These are phyloP conservation scores for Syzygium malaccense DNA, from an alignment of 441 rosid genomes.

Conservation along the genomic window DNA sequence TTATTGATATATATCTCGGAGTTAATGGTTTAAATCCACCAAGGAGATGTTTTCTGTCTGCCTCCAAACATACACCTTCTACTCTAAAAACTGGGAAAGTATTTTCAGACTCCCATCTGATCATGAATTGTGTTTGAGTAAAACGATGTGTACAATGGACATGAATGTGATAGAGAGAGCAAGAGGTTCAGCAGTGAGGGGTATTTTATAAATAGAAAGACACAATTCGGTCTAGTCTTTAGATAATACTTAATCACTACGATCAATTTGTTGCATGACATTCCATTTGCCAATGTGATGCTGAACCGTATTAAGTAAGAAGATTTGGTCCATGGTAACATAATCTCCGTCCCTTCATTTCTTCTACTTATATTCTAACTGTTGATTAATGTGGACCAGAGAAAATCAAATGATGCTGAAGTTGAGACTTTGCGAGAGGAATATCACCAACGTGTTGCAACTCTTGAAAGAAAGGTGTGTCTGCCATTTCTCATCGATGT, in stretches of 20 bases:
- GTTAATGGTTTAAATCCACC: not conserved
- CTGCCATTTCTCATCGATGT: not conserved
- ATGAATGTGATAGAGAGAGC: not conserved
- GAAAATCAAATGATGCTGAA: constrained; percentile 87
- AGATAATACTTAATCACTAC: not conserved
- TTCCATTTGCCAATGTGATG: not conserved
- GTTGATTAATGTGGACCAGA: constrained; percentile 44
- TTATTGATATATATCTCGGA: not conserved
- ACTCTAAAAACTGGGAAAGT: not conserved
- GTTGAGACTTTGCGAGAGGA: constrained; percentile 94
- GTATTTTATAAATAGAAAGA: not conserved
- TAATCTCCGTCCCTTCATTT: not conserved
- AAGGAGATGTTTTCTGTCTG: not conserved
- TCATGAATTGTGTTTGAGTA: not conserved
- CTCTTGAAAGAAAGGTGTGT: constrained; percentile 89
- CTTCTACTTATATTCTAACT: constrained; percentile 2
- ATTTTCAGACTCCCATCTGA: not conserved
- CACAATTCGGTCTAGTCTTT: not conserved
- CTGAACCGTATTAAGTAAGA: not conserved
- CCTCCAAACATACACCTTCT: not conserved
- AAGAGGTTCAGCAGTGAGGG: not conserved
- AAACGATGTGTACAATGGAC: not conserved
- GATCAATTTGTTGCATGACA: not conserved
- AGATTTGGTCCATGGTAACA: not conserved
- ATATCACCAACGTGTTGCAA: constrained; percentile 94